Conservation (phyloP, 2,329 filamentous ascomycete genomes). For the Botrytis sinoallii region DNA sequence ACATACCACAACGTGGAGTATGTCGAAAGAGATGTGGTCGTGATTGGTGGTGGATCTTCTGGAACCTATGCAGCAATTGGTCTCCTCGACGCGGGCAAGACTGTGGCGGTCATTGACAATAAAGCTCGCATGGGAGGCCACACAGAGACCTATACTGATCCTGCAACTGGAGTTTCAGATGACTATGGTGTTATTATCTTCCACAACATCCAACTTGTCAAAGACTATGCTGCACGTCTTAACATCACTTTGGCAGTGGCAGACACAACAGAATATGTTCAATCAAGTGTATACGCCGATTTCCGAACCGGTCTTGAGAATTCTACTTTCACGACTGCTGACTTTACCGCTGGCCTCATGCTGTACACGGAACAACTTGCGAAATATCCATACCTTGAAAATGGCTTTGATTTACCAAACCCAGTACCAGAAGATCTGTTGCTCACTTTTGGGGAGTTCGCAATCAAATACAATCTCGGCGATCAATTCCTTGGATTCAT, state of each 20-base stretch:
- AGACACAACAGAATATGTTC: background rate
- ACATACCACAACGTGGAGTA: background rate
- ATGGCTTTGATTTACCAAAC: conserved; percentile 43
- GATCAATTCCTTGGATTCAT: conserved; percentile 43
- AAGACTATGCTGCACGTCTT: conserved; percentile 21
- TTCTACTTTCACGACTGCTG: conserved; percentile 13
- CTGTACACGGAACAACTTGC: conserved; percentile 29
- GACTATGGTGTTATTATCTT: conserved; percentile 40
- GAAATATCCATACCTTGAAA: conserved; percentile 38
- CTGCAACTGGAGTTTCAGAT: conserved; percentile 36
- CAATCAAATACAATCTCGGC: conserved; percentile 37
- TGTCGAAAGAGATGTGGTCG: conserved; percentile 33
- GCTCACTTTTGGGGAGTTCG: conserved; percentile 29
- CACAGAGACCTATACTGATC: conserved; percentile 35
- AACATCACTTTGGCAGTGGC: conserved; percentile 2
- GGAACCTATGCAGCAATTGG: conserved; percentile 40
- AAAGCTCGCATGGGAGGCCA: conserved; percentile 36
- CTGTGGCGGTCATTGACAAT: conserved; percentile 40
- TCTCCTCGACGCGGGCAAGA: conserved; percentile 37
- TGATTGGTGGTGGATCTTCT: conserved; percentile 40
- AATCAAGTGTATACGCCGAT: conserved; percentile 3
- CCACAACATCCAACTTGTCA: conserved; percentile 19
- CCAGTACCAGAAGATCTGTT: conserved; percentile 28
- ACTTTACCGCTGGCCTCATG: conserved; percentile 17
- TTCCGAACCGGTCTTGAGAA: conserved; percentile 21